These are phyloP conservation scores for Kluyveromyces dobzhanskii DNA, from an alignment of 805 yeast genomes.

Conservation along the genomic window DNA sequence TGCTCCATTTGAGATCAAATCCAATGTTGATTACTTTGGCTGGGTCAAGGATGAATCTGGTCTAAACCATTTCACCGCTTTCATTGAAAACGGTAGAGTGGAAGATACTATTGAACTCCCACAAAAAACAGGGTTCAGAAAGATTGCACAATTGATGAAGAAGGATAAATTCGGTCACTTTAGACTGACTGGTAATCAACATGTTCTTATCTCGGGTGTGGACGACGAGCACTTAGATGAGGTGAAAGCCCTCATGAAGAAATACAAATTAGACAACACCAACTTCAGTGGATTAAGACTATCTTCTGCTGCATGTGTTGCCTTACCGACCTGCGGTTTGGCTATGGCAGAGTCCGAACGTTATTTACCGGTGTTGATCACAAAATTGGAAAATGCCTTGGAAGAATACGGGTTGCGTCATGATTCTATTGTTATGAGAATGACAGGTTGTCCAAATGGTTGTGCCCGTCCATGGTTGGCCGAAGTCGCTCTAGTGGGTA, in stretches of 20 bases:
- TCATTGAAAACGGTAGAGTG: conserved; percentile 93
- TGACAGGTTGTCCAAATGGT: conserved; percentile 99
- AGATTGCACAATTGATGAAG: conserved; percentile 63
- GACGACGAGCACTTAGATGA: conserved; percentile 56
- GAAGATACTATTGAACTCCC: conserved; percentile 87
- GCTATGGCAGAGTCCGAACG: conserved; percentile 99
- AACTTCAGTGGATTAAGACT: conserved; percentile 76
- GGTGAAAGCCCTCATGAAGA: conserved; percentile 54
- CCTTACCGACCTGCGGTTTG: conserved; percentile 96
- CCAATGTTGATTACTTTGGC: conserved; percentile 87
- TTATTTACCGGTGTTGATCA: conserved; percentile 66
- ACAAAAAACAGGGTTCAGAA: conserved; percentile 78
- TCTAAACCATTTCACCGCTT: conserved; percentile 82
- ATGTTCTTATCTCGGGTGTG: conserved; percentile 67
- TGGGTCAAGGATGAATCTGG: conserved; percentile 87
- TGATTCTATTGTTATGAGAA: conserved; percentile 91
- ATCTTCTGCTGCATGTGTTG: conserved; percentile 94
- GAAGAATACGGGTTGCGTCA: conserved; percentile 92
- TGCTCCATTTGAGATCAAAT: conserved; percentile 65
- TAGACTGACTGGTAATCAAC: conserved; percentile 95
- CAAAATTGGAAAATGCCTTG: conserved; percentile 74
- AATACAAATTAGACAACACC: conserved; percentile 78
- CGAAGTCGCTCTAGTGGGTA: conserved; percentile 91
- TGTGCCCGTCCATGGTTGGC: conserved; percentile 99
- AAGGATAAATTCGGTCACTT: conserved; percentile 67